A percentile compares a stretch with the other conserved stretches of the same genome.
Conservation (phyloP, 495 filamentous ascomycete genomes). For the Paragyromitra xinjiangensis region DNA sequence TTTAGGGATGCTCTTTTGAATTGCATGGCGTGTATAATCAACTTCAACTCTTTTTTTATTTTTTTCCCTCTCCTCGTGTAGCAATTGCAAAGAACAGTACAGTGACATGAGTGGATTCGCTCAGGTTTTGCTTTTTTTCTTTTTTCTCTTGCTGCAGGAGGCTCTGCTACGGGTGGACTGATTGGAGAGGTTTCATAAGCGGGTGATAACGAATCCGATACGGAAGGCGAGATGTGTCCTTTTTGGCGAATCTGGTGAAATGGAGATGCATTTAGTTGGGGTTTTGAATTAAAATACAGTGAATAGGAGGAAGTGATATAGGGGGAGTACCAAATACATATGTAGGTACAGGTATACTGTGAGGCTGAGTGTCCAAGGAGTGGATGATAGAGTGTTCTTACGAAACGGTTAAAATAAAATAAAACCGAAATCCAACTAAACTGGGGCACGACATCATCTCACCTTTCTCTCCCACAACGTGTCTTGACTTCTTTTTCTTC, state of each 20-base stretch:
- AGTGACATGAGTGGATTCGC: conserved; percentile 9
- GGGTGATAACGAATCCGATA: conserved; percentile 35
- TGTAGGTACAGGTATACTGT: neutral
- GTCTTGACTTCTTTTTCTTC: conserved; percentile 10
- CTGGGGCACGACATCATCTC: conserved; percentile 32
- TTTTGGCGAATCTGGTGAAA: conserved; percentile 14
- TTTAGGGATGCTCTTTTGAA: conserved; percentile 36
- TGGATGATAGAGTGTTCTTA: neutral
- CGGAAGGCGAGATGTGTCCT: conserved; percentile 51
- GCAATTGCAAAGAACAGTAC: no score
- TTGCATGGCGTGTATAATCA: conserved; percentile 54
- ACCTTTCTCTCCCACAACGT: conserved; percentile 31
- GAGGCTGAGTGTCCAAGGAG: neutral
- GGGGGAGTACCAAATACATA: neutral
- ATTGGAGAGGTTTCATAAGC: conserved; percentile 33
- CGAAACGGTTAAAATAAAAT: neutral
- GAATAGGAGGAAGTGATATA: no score
- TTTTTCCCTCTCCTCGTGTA: neutral
- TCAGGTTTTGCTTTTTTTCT: conserved; percentile 20
- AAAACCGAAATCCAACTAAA: conserved; percentile 1
- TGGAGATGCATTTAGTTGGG: neutral
- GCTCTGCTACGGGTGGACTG: conserved; percentile 30
- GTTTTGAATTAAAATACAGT: neutral
- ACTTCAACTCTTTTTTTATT: conserved; percentile 23
- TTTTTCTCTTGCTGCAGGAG: conserved; percentile 13